Evolutionary conservation across 1,284 basidiomycete genomes (phyloP).

Genomic region (Fomes fomentarius): DNA sequence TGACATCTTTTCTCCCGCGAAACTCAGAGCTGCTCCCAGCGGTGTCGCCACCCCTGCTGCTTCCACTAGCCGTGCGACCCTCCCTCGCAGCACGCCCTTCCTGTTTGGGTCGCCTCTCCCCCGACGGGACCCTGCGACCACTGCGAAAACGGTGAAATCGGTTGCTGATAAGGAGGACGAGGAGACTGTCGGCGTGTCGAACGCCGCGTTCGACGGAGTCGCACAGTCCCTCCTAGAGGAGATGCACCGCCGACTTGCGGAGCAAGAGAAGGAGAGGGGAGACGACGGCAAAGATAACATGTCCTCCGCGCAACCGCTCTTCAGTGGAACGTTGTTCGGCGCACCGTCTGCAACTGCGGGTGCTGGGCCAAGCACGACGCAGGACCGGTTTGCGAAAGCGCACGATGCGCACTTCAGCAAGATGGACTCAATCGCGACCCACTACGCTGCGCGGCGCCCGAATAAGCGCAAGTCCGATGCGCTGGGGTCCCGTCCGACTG

Average conservation of each 20-base stretch:
- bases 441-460: slow-evolving; percentile 55
- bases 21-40: slow-evolving; percentile 3
- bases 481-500: slow-evolving; percentile 40
- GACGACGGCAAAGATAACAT: slow-evolving; percentile 1
- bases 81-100: slow-evolving; percentile 51
- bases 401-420: slow-evolving; percentile 69
- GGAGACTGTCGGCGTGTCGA: slow-evolving; percentile 41
- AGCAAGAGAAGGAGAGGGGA: slow-evolving; percentile 10
- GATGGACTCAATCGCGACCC: slow-evolving; percentile 76
- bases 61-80: slow-evolving; percentile 1
- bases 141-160: slow-evolving; percentile 2
- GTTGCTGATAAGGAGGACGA: neutral
- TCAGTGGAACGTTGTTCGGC: slow-evolving; percentile 2
- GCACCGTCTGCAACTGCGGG: neutral
- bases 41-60: neutral
- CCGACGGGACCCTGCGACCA: slow-evolving; percentile 40
- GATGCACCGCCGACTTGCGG: slow-evolving; percentile 71
- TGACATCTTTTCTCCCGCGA: slow-evolving; percentile 44
- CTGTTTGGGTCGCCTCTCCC: slow-evolving; percentile 75
- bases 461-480: slow-evolving; percentile 47
- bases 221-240: slow-evolving; percentile 72
- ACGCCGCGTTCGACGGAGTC: slow-evolving; percentile 61
- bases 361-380: neutral
- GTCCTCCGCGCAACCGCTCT: slow-evolving; percentile 3
- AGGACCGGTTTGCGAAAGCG: slow-evolving; percentile 56